Evolutionary conservation across 2,329 filamentous ascomycete genomes (phyloP).

Genomic region (Xylariales sp.): DNA sequence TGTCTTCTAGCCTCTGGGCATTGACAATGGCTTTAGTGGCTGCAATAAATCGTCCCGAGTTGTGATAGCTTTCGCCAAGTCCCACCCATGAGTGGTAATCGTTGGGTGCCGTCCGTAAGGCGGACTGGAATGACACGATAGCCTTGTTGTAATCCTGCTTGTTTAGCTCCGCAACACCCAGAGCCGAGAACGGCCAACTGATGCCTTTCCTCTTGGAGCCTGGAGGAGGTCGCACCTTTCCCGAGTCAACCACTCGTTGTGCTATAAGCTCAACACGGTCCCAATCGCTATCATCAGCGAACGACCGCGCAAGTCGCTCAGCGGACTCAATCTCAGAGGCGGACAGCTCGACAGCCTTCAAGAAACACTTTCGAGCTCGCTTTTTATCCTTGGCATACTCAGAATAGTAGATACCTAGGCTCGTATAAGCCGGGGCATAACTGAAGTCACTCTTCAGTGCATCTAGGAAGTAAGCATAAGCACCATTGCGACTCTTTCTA

Average conservation of each 20-base stretch:
- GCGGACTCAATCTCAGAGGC: constrained; percentile 81
- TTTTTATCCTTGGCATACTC: constrained; percentile 87
- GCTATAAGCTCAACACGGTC: constrained; percentile 92
- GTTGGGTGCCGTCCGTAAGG: constrained; percentile 73
- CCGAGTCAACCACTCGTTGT: constrained; percentile 88
- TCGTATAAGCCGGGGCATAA: constrained; percentile 87
- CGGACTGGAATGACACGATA: constrained; percentile 87
- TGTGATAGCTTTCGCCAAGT: constrained; percentile 94
- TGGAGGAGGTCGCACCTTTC: constrained; percentile 81
- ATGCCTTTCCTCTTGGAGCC: constrained; percentile 90
- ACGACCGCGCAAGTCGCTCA: constrained; percentile 77
- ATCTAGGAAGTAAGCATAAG: constrained; percentile 78
- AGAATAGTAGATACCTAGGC: constrained; percentile 82
- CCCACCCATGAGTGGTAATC: constrained; percentile 97
- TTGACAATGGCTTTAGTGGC: constrained; percentile 86
- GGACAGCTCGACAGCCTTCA: constrained; percentile 93
- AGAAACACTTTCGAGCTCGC: constrained; percentile 85
- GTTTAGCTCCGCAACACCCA: constrained; percentile 92
- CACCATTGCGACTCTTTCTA: constrained; percentile 73
- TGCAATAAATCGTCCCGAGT: constrained; percentile 88
- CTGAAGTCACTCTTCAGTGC: constrained; percentile 83
- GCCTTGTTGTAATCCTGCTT: constrained; percentile 86
- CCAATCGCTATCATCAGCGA: constrained; percentile 91
- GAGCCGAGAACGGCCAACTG: constrained; percentile 92
- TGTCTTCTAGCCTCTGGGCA: constrained; percentile 69